Evolutionary conservation across 441 rosid species (phyloP), one percentile per base, ranked within the genome.

Genomic region (Raphanus hybrid): DNA sequence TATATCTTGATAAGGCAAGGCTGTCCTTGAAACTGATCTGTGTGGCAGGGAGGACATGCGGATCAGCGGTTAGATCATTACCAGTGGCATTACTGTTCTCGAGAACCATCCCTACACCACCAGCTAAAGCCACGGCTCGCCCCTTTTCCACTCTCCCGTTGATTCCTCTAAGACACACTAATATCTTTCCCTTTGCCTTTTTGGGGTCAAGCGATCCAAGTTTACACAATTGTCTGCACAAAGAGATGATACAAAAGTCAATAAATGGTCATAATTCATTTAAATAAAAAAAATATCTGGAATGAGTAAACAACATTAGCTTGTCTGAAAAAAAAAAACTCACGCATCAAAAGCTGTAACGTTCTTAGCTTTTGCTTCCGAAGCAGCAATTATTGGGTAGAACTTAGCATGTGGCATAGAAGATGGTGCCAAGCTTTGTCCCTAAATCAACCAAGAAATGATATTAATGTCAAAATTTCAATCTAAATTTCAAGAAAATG

Each of bases 101-200:
- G 7, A 89, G 85, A 58, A 91, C 70, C 90, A 87, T 85, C 14
- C 93, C 93, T 5, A 82, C 84, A 0, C 89, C 93, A 2, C 96
- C 93, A 1, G 85, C 92, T 45, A 78, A 71, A 29, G 76, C 77
- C 27, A 86, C 86, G n/a, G 70, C 84, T 67, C 68, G 80, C 9
- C 84, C 84, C 68, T 88, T 81, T 45, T 85, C 86, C 2, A 86
- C 85, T 54, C 87, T 85, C 5, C 82, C 61, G 50, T 78, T 91
- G 8, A 20, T 70, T 8, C 87, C 91, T 23, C 86, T 73, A 3
- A 85, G 87, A 75, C 92, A 89, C 12, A 85, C 80, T 79, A 91
- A 43, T 20, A 91, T 87, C 82, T 91, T 91, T 29, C 92, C 92
- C 11, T 74, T 81, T 26, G 59, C 88, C 78, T 70, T 87, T 20